phyloP scores from a whole-genome alignment of 441 rosid species.

The Dalechampia spathulata region DNA sequence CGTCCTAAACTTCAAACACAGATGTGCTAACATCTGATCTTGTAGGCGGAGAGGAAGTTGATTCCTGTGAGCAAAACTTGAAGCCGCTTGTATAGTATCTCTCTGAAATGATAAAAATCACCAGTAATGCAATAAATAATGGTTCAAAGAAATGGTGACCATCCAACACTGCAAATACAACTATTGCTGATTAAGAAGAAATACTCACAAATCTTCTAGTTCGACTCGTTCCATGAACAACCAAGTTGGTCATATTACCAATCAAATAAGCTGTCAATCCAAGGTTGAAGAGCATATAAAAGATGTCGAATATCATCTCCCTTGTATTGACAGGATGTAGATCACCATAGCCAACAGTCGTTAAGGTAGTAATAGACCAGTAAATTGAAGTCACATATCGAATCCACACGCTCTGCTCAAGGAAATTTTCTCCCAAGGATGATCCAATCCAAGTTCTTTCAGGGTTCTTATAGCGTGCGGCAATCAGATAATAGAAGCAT shows the following conservation, averaged over 20 bases:
- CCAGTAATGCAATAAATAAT: not conserved
- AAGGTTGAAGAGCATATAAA: conserved; percentile 80
- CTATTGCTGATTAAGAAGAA: not conserved
- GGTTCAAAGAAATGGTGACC: not conserved
- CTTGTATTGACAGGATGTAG: conserved; percentile 74
- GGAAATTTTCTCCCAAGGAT: conserved; percentile 29
- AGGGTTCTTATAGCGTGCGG: conserved; percentile 55
- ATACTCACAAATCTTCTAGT: conserved; percentile 75
- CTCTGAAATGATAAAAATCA: conserved; percentile 35
- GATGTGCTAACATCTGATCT: conserved; percentile 89
- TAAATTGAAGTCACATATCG: conserved; percentile 78
- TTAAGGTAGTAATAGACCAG: conserved; percentile 86
- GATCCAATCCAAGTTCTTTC: conserved; percentile 61
- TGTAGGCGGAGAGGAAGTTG: conserved; percentile 58
- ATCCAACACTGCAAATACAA: too few species aligned
- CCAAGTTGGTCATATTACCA: conserved; percentile 92
- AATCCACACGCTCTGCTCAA: conserved; percentile 43
- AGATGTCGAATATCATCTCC: conserved; percentile 72
- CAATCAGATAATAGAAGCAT: conserved; percentile 73
- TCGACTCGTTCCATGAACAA: conserved; percentile 81
- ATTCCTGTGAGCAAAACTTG: conserved; percentile 76
- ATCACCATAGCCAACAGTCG: conserved; percentile 88
- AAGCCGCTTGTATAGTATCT: conserved; percentile 85
- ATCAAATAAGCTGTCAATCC: conserved; percentile 78
- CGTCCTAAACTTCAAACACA: conserved; percentile 68